Evolutionary conservation across 2,329 filamentous ascomycete genomes (phyloP).

Genomic region (Beauveria scarabaeidicola): DNA sequence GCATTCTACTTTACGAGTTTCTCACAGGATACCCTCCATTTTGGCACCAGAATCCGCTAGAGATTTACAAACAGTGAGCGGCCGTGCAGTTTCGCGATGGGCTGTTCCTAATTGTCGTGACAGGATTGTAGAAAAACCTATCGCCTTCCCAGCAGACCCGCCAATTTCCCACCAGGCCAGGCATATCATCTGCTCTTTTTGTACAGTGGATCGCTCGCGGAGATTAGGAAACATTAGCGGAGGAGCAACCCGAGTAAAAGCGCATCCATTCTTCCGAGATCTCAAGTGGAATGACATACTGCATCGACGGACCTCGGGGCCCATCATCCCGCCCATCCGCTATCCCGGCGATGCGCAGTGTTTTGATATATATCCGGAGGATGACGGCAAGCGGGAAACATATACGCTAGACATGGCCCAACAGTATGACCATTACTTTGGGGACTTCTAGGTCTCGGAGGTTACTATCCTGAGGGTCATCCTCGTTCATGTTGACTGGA

Average conservation of each 20-base stretch:
- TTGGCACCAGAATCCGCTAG: constrained; percentile 79
- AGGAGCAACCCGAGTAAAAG: constrained; percentile 62
- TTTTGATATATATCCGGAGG: constrained; percentile 76
- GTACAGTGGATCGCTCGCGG: constrained; percentile 69
- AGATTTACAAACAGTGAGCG: constrained; percentile 70
- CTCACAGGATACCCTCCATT: constrained; percentile 78
- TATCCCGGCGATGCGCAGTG: constrained; percentile 69
- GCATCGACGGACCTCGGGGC: constrained; percentile 54
- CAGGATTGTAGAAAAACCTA: constrained; percentile 70
- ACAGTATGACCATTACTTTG: constrained; percentile 64
- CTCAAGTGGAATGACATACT: constrained; percentile 69
- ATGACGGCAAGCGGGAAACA: constrained; percentile 53
- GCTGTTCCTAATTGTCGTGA: constrained; percentile 10
- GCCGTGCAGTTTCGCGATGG: neutral
- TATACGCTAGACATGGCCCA: constrained; percentile 62
- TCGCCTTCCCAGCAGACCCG: constrained; percentile 63
- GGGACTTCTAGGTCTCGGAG: constrained; percentile 48
- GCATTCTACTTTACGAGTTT: constrained; percentile 78
- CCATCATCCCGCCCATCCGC: constrained; percentile 66
- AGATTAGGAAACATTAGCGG: constrained; percentile 72
- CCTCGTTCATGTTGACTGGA: neutral
- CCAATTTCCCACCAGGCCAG: constrained; percentile 59
- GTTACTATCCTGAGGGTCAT: neutral
- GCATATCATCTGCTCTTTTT: constrained; percentile 67
- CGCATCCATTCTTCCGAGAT: constrained; percentile 65